phyloP scores from a whole-genome alignment of 75 land plant genomes.

The Pinus tabuliformis region DNA sequence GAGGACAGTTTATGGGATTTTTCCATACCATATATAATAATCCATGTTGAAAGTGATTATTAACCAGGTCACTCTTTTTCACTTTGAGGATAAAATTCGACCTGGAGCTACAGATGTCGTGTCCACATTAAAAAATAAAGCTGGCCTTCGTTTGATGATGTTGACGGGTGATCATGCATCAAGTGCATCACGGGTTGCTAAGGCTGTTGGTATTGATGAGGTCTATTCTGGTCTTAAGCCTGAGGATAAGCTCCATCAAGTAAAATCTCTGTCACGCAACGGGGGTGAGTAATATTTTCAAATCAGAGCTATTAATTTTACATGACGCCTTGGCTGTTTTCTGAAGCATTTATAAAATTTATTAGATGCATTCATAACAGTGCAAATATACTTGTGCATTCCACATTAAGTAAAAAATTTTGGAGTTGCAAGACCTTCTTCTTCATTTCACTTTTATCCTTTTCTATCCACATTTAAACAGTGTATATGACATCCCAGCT shows the following conservation, averaged over 20 bases:
- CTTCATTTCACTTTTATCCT: too few relatives aligned
- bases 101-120: slow-evolving; percentile 69
- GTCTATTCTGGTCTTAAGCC: slow-evolving; percentile 83
- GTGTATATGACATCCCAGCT: too few relatives aligned
- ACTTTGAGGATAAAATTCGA: slow-evolving; percentile 94
- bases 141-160: slow-evolving; percentile 77
- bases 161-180: slow-evolving; percentile 93
- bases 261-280: slow-evolving; percentile 62
- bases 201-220: slow-evolving; percentile 87
- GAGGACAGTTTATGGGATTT: background rate
- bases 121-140: slow-evolving; percentile 50
- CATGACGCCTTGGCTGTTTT: background rate
- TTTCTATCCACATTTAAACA: too few relatives aligned
- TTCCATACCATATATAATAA: background rate
- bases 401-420: background rate
- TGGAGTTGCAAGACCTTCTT: too few relatives aligned
- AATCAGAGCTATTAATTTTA: slow-evolving; percentile 2
- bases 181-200: slow-evolving; percentile 91
- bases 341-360: background rate
- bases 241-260: slow-evolving; percentile 88
- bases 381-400: background rate
- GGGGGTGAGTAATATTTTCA: slow-evolving; percentile 41
- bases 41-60: background rate
- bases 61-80: slow-evolving; percentile 86
- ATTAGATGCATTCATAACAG: background rate